Base-by-base conservation (phyloP, 2,329 filamentous ascomycete species). In the Cercospora berteroae region DNA sequence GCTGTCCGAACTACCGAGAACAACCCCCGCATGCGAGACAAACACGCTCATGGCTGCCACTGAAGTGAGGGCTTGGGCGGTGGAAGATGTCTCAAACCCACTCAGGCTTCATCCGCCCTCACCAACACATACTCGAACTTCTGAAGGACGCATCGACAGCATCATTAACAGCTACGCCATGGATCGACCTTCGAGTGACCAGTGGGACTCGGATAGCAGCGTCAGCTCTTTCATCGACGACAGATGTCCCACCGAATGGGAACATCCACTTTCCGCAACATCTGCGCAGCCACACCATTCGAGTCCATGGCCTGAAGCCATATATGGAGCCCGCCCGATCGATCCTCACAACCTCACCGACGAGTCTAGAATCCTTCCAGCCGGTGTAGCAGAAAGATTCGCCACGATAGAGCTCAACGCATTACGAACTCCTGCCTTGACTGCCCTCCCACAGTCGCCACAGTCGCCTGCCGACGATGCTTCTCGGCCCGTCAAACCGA, bases 181-280 rank as follows among this genome's bases (percentile, higher is more conserved):
- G 50, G 61, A 64, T 12, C 31, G 61, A n/a, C 33, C 23, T 27
- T 52, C 61, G 13, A 58, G 48, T 31, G 50, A 64, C 33, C 50
- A 27, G 23, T 70, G 69, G 69, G 64, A 66, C 13, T 36, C 65
- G 20, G 60, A 59, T 18, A 70, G 67, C 55, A 60, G 62, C 27
- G n/a, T 66, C 33, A 70, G 67, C 33, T 74, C 73, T 8, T 74
- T 65, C 50, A 68, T 76, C 20, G 74, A 76, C 66, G 74, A 75
- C 66, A 65, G 73, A 44, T 70, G 69, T 59, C 70, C 72, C 2
- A 72, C 70, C 10, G 64, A 73, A 31, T 71, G 69, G 69, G 33
- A 64, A 10, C 61, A 31, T 8, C 25, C 68, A 50, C n/a, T 55
- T 25, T 52, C 58, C 4, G 33, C 50, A 33, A 20, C 25, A 33